Base-by-base conservation (phyloP, 176 grass and related monocot species). In the Otatea glauca region DNA sequence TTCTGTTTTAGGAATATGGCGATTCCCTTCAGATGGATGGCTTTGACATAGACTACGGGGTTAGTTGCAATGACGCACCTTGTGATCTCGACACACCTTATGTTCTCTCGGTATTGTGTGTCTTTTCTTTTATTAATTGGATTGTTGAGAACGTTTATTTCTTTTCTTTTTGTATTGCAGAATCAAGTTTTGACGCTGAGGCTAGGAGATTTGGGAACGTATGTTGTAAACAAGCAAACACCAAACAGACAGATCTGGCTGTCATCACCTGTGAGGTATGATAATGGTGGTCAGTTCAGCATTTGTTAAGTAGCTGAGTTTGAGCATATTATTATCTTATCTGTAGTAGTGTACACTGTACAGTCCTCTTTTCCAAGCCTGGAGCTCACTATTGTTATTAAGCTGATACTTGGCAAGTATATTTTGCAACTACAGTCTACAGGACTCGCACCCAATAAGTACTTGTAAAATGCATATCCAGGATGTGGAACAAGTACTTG, bases 181-280 rank as follows among this genome's bases (percentile, higher is more conserved):
- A 99, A 96, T 81, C 96, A 99, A 60, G 93, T 96, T 87, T 88
- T 99, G 76, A 99, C 96, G 50, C 48, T 99, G 73, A 99, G 91
- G 77, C 81, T 99, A 15, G 96, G 96, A 37, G 75, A 85, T 81
- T 66, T 94, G 37, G 93, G 96, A 25, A 99, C 96, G 0, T 99
- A 99, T 79, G 93, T 96, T 21, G 84, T 99, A 84, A 99, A 99
- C 93, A 99, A 99, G 89, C 96, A 99, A 88, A 70, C 93, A 44
- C 96, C 96, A 82, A 99, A 96, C 73, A 84, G 93, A 86, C 89
- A 99, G 86, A 96, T 99, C 70, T 99, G 96, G 96, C 83, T 99
- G 39, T 99, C 96, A 77, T 98, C 96, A 59, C 96, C 93, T 67
- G 86, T 94, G 79, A 99, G 93, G 96, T 99, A 95, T 44, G 29